A percentile compares a stretch with the other conserved stretches of the same genome.
These are phyloP conservation scores for Trichoderma citrinoviride DNA, from an alignment of 2,329 filamentous ascomycete genomes.

Conservation along the genomic window DNA sequence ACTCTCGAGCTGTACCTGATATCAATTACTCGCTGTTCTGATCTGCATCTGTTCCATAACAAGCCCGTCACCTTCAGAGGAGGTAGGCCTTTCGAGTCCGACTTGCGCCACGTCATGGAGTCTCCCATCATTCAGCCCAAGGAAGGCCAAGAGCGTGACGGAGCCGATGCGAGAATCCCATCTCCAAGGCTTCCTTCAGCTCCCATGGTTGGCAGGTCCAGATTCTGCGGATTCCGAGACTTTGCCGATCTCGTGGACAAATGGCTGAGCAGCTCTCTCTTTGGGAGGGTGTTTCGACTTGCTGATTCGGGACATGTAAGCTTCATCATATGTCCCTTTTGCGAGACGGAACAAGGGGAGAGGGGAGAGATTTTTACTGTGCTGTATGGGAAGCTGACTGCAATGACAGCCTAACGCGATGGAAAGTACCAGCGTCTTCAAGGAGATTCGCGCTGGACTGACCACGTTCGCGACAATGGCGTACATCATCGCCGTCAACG, in stretches of 20 bases:
- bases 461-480: slow-evolving; percentile 82
- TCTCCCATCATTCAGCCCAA: slow-evolving; percentile 4
- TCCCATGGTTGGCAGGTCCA: slow-evolving; percentile 26
- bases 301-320: slow-evolving; percentile 67
- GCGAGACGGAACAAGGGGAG: not conserved
- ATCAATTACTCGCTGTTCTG: not conserved
- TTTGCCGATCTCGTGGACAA: slow-evolving; percentile 37
- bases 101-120: slow-evolving; percentile 2
- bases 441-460: slow-evolving; percentile 73
- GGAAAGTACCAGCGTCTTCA: slow-evolving; percentile 67
- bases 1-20: not conserved
- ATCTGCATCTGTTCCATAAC: not conserved
- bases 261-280: slow-evolving; percentile 41
- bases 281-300: slow-evolving; percentile 64
- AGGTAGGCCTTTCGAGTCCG: not conserved
- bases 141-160: not conserved
- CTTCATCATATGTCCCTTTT: slow-evolving; percentile 8
- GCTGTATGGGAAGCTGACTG: not conserved
- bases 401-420: slow-evolving; percentile 60
- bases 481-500: slow-evolving; percentile 77
- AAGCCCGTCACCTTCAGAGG: not conserved
- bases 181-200: slow-evolving; percentile 16
- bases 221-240: slow-evolving; percentile 37
- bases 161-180: not conserved
- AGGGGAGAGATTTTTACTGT: not conserved